phyloP scores from a whole-genome alignment of 2,329 filamentous ascomycete genomes.

The Apiospora rasikravindrae region DNA sequence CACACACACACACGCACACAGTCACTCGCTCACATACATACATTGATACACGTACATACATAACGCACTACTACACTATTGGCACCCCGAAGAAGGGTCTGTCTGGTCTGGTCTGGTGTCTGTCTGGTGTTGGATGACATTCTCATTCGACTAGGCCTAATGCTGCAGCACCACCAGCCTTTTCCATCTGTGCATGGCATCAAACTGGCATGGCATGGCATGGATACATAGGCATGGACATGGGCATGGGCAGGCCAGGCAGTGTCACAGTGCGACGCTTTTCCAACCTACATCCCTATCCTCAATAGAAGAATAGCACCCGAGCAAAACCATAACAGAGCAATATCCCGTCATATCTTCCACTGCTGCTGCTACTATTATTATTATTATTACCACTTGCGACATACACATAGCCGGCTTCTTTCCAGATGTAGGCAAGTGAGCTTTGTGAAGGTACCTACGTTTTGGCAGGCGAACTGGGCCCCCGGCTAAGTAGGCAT shows the following conservation, averaged over 20 bases:
- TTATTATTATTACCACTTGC: not conserved
- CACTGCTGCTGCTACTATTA: not conserved
- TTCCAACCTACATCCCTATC: not conserved
- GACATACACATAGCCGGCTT: conserved; percentile 6
- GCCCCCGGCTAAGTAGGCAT: not conserved
- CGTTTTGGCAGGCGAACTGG: not conserved
- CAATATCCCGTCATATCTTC: not conserved
- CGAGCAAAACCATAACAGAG: conserved; percentile 10
- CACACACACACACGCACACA: not conserved
- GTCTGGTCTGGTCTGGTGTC: conserved; percentile 10
- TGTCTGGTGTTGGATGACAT: conserved; percentile 14
- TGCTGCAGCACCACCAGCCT: conserved; percentile 16
- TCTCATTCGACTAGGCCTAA: conserved; percentile 2
- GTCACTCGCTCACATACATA: not conserved
- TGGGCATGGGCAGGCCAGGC: not conserved
- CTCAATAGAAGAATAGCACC: not conserved
- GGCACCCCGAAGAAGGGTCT: conserved; percentile 10
- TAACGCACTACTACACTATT: conserved; percentile 1
- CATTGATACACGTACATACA: not conserved
- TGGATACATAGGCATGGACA: not conserved
- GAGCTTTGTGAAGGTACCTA: not conserved
- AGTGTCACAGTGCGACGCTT: conserved; percentile 12
- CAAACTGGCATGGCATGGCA: conserved; percentile 16
- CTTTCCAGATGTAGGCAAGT: conserved; percentile 1
- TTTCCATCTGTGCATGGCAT: conserved; percentile 14